Evolutionary conservation across 805 yeast genomes (phyloP), one percentile per base, ranked within the genome.

Genomic region (Kurtzmaniella cleridarum): DNA sequence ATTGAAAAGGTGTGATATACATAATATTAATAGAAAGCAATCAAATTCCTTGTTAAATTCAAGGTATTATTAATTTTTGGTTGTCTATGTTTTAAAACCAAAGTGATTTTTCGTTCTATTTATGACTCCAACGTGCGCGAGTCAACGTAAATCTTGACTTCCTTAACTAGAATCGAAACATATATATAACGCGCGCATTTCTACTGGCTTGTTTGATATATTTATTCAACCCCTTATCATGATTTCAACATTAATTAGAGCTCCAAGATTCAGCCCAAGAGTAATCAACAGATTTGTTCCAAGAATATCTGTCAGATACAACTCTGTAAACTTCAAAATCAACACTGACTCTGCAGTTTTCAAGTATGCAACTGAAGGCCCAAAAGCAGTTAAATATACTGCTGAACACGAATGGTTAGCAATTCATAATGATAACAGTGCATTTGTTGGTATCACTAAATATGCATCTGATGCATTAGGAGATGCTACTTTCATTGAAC

Each of bases 381-480:
- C 81, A 32, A 54, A 60, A 42, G 56, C 62, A 12, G 73, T 81
- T 44, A 79, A 76, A 64, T 90, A 77, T 74, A 87, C 98, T 9
- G 64, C 71, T 38, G 96, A 93, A 57, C 98, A 91, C 69, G 98
- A 91, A 69, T 91, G 97, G 96, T 64, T 93, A 41, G 90, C 95
- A 3, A 72, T 79, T 40, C 95, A 85, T 59, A 76, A 77, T 20
- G 96, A 90, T 62, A 86, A 86, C 44, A 71, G 81, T 32, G 84
- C 91, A 2, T 89, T 81, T 53, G 71, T 91, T 16, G 98, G 98
- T 24, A 88, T 93, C 62, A 89, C 98, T 41, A 79, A 77, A 53
- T 90, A 93, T 59, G 98, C 98, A 14, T 83, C 96, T 16, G 96
- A 89, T 55, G 95, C 98, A 6, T 76, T 93, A 44, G 98, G 98